These are phyloP conservation scores for Ophiostoma populinum DNA, from an alignment of 2,329 filamentous ascomycete genomes.

Conservation along the genomic window DNA sequence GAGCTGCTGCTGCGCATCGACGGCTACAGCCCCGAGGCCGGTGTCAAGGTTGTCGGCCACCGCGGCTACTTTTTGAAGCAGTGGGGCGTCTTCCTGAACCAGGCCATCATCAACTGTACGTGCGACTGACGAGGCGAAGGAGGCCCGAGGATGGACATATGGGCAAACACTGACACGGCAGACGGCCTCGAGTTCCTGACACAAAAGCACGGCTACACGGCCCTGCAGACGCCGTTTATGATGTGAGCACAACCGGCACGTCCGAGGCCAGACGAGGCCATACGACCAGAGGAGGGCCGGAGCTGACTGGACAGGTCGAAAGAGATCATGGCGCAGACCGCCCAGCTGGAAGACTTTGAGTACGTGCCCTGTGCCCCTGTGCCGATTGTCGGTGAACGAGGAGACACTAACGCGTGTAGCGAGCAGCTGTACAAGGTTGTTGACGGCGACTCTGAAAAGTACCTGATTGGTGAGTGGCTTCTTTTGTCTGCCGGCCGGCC, in stretches of 20 bases:
- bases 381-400: too few relatives aligned
- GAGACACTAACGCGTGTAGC: too few relatives aligned
- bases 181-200: slow-evolving; percentile 77
- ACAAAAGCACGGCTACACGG: slow-evolving; percentile 55
- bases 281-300: too few relatives aligned
- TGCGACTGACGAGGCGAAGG: background rate
- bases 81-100: slow-evolving; percentile 57
- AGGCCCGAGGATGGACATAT: too few relatives aligned
- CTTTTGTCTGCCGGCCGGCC: too few relatives aligned
- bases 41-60: slow-evolving; percentile 87
- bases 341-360: slow-evolving; percentile 91
- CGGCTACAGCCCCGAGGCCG: slow-evolving; percentile 83
- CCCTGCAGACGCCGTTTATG: slow-evolving; percentile 78
- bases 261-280: background rate
- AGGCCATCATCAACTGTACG: slow-evolving; percentile 73
- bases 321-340: slow-evolving; percentile 95
- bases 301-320: slow-evolving; percentile 29
- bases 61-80: slow-evolving; percentile 82
- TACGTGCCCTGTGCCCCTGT: slow-evolving; percentile 1
- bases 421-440: slow-evolving; percentile 97
- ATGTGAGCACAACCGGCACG: slow-evolving; percentile 34
- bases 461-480: slow-evolving; percentile 38
- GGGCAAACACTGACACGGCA: background rate
- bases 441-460: slow-evolving; percentile 77
- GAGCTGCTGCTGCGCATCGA: slow-evolving; percentile 79